Evolutionary conservation across 495 filamentous ascomycete species (phyloP).

Genomic region (Penicillium mononematosum): DNA sequence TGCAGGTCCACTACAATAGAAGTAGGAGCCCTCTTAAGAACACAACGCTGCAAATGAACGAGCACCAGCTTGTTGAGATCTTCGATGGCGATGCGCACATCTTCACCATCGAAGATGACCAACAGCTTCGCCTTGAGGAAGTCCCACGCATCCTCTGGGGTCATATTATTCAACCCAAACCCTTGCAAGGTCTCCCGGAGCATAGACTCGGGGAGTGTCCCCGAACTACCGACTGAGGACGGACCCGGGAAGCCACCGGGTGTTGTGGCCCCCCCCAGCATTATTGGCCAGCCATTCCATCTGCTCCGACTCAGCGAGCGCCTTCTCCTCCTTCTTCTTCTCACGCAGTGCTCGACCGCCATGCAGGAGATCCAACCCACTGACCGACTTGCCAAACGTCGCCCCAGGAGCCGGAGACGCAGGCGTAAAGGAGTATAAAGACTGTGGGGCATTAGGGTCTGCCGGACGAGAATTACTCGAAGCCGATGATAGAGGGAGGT

Average conservation of each 20-base stretch:
- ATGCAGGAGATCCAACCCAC: slow-evolving; percentile 81
- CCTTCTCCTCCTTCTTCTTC: slow-evolving; percentile 85
- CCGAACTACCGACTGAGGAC: slow-evolving; percentile 33
- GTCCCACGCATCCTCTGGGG: slow-evolving; percentile 90
- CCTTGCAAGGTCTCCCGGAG: slow-evolving; percentile 51
- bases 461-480: slow-evolving; percentile 84
- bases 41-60: slow-evolving; percentile 76
- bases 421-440: slow-evolving; percentile 78
- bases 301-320: slow-evolving; percentile 43
- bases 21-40: slow-evolving; percentile 63
- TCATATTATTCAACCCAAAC: slow-evolving; percentile 78
- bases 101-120: slow-evolving; percentile 89
- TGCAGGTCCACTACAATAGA: slow-evolving; percentile 76
- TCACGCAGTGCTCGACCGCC: slow-evolving; percentile 81
- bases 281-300: slow-evolving; percentile 45
- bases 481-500: slow-evolving; percentile 80
- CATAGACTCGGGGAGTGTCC: slow-evolving; percentile 33
- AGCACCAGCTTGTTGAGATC: slow-evolving; percentile 87
- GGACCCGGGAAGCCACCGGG: slow-evolving; percentile 38
- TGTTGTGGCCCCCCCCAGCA: slow-evolving; percentile 19
- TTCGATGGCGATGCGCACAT: slow-evolving; percentile 84
- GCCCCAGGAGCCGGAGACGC: slow-evolving; percentile 67
- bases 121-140: slow-evolving; percentile 88
- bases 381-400: slow-evolving; percentile 73
- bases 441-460: slow-evolving; percentile 80